Evolutionary conservation across 495 filamentous ascomycete genomes (phyloP), one percentile per base, ranked within the genome.

Genomic region (Penicillium herquei): DNA sequence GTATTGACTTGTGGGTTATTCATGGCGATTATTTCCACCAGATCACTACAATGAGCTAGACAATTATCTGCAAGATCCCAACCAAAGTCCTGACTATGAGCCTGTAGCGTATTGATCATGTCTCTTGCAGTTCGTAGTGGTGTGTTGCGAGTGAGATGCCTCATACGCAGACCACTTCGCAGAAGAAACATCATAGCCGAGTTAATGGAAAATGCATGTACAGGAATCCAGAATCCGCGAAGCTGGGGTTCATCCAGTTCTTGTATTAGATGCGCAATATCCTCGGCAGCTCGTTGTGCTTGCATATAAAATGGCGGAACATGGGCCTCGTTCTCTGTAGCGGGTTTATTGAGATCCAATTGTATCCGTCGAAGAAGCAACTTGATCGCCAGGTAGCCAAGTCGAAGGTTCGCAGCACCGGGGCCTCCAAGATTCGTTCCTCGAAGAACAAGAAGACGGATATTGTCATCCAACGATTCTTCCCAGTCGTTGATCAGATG

Each of bases 331-430:
- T 10, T 17, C 11, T 53, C 31, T 9, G 46, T 44, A 31, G 39
- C 16, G 6, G 39, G 10, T 7, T 41, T 39, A 5, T 34, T 17
- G 3, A 65, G 54, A 8, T 67, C 67, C 9, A 75, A 61, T 26
- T 71, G 63, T 16, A 70, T 64, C 3, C 67, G 57, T 37, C 65
- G 61, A 10, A 71, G 63, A 1, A 74, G 62, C 13, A 77, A 62
- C 18, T 66, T 65, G 18, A 71, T 66, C 8, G 70, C 64, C 0
- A 77, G 59, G 49, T 72, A 72, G 12, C 64, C 62, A 9, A 77
- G 62, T 35, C 72, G 71, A 34, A 77, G 63, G 42, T 77, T 77
- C 16, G 70, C 64, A 1, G 70, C 64, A 0, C 73, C 73, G 0
- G 65, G 61, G 8, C 55, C 40, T n/a, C 58, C 17, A 0, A 70